These are phyloP conservation scores for Amphicarpaea edgeworthii DNA, from an alignment of 306 rosid species.

Conservation along the genomic window DNA sequence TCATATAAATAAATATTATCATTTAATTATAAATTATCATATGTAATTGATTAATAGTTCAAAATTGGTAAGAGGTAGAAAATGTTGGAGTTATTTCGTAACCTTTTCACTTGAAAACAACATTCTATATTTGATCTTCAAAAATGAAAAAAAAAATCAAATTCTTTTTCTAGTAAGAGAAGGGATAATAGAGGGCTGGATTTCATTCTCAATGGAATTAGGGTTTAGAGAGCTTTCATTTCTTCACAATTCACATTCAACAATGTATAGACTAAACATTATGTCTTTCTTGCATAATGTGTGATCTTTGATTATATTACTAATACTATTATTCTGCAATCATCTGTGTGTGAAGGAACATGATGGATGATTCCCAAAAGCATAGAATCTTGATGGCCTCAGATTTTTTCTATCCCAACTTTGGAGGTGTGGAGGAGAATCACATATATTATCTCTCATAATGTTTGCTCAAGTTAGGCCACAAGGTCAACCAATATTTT, in stretches of 20 bases:
- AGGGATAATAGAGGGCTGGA: neutral
- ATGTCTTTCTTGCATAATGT: neutral
- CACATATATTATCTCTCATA: constrained; percentile 88
- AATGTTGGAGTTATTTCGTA: neutral
- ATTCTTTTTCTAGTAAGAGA: neutral
- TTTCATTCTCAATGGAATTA: neutral
- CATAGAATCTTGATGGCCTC: constrained; percentile 85
- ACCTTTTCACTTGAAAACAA: neutral
- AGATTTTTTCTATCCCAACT: constrained; percentile 94
- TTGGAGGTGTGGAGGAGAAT: constrained; percentile 93
- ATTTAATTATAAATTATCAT: too few relatives aligned
- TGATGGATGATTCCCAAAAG: constrained; percentile 63
- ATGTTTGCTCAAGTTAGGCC: constrained; percentile 88
- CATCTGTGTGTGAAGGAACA: constrained; percentile 16
- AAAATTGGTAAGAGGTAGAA: neutral
- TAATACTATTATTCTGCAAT: constrained; percentile 21
- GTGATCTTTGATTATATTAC: too few relatives aligned
- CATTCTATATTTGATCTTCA: neutral
- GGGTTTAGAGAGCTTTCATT: neutral
- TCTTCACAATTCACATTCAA: too few relatives aligned
- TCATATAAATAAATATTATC: too few relatives aligned
- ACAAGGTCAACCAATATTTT: constrained; percentile 67
- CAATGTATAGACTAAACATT: too few relatives aligned
- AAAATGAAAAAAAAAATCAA: neutral
- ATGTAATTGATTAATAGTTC: too few relatives aligned